Base-by-base conservation (phyloP, 306 rosid genomes). In the Dalbergia cultrata region DNA sequence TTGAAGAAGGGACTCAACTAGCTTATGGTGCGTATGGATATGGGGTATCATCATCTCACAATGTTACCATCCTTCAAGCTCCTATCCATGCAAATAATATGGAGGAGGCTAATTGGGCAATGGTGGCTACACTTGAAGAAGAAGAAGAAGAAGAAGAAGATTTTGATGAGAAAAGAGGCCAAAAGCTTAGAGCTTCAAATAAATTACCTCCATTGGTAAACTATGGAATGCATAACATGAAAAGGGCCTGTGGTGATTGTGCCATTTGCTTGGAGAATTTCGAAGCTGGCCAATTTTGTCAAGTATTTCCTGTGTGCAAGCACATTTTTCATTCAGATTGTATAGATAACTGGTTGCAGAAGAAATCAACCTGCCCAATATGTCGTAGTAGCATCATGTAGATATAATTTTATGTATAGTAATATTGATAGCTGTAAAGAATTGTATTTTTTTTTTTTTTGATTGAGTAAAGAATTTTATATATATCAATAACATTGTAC, bases 231-330 rank as follows among this genome's bases (percentile, higher is more conserved):
- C 81, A 82, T 74, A 86, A 50, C 31, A 18, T 26, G 4, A 14
- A 16, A 60, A 85, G 54, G 64, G 74, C 67, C 63, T 74, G 61
- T 41, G 47, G 35, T 21, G 88, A 76, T 0, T 93, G 96, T 61
- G 86, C 78, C 2, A 87, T 91, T 39, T 93, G 97, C 66, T 83
- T 92, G 85, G 97, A 89, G 66, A 88, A 89, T 21, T 92, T 92
- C 4, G 11, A 66, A 17, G 76, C 18, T 41, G 89, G 87, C 0
- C 88, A 90, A 4, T 68, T 68, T 0, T 92, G 97, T 58, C 92
- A 88, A 83, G 79, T 84, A 35, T 87, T 90, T 77, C 90, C 93
- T 3, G 35, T 18, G 1, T 92, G 95, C 69, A 75, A 72, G 0
- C 93, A 92, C 67, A 79, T 89, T 65, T 90, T 87, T 65, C 97